A percentile compares a stretch with the other conserved stretches of the same genome.
phyloP scores from a whole-genome alignment of 139 green algal species.

The Pseudopediastrum boryanum region DNA sequence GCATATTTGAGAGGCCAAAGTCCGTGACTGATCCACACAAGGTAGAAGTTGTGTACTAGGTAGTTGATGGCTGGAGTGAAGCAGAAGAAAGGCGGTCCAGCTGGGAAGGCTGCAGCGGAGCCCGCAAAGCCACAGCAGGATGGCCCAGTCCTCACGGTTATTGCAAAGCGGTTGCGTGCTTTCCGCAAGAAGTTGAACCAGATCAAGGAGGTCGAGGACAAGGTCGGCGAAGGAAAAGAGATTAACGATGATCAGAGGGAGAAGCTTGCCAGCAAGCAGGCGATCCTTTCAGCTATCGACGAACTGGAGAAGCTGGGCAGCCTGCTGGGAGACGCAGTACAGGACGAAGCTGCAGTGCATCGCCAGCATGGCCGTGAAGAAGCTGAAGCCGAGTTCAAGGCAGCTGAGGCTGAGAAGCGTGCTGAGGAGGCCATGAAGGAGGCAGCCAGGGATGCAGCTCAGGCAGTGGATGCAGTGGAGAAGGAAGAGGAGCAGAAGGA shows the following conservation, averaged over 20 bases:
- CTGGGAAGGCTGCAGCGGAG: neutral
- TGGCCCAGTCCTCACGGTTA: conserved; percentile 3
- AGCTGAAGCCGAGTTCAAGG: conserved; percentile 16
- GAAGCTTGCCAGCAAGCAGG: conserved; percentile 21
- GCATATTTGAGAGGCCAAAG: neutral
- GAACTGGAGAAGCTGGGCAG: conserved; percentile 32
- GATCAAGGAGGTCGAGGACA: conserved; percentile 28
- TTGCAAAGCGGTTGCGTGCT: conserved; percentile 18
- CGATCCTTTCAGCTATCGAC: conserved; percentile 30
- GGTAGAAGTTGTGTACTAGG: neutral
- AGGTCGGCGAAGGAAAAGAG: conserved; percentile 3
- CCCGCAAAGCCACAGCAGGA: too few species aligned
- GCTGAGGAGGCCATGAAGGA: conserved; percentile 27
- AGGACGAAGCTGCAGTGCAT: conserved; percentile 13
- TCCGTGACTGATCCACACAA: neutral
- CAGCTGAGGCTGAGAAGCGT: conserved; percentile 16
- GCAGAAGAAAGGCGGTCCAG: conserved; percentile 9
- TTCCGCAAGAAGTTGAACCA: conserved; percentile 21
- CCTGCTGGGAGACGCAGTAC: conserved; percentile 14
- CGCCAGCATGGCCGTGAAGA: conserved; percentile 10
- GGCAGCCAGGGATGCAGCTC: conserved; percentile 21
- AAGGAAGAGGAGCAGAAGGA: conserved; percentile 4
- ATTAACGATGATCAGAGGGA: conserved; percentile 22
- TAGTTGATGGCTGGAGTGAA: conserved; percentile 20
- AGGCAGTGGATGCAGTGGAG: neutral